Evolutionary conservation across 2,329 filamentous ascomycete species (phyloP).

Genomic region (Cladophialophora chaetospira): DNA sequence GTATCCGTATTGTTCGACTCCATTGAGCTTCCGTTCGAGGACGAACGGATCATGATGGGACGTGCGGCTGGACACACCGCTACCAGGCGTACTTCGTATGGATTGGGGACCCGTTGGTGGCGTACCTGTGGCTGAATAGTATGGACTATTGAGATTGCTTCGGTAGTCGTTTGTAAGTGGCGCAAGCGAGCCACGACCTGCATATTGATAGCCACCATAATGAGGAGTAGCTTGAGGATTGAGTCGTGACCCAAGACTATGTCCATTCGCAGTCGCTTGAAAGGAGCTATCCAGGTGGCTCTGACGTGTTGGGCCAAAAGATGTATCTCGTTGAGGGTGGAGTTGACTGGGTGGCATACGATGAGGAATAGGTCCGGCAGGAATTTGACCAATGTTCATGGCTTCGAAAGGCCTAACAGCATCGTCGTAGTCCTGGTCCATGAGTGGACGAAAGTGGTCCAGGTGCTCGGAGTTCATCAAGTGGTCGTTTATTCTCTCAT

Average conservation of each 20-base stretch:
- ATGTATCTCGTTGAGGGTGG: conserved; percentile 13
- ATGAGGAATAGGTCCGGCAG: conserved; percentile 5
- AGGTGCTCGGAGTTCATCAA: not conserved
- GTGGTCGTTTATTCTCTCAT: not conserved
- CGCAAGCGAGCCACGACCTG: conserved; percentile 48
- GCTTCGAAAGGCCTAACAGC: conserved; percentile 12
- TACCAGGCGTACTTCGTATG: conserved; percentile 48
- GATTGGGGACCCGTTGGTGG: conserved; percentile 42
- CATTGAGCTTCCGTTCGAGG: conserved; percentile 53
- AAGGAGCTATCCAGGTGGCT: conserved; percentile 36
- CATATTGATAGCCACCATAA: conserved; percentile 44
- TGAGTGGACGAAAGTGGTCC: conserved; percentile 5
- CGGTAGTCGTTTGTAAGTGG: conserved; percentile 49
- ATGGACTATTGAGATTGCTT: conserved; percentile 47
- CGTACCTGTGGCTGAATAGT: conserved; percentile 50
- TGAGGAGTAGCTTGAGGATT: conserved; percentile 38
- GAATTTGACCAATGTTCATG: conserved; percentile 14
- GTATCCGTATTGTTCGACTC: conserved; percentile 40
- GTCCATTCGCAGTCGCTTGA: conserved; percentile 33
- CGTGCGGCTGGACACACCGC: conserved; percentile 41
- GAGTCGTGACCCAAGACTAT: conserved; percentile 38
- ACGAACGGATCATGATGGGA: conserved; percentile 48
- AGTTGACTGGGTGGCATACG: conserved; percentile 13
- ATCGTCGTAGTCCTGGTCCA: conserved; percentile 12
- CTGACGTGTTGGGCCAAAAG: not conserved